A percentile compares a stretch with the other conserved stretches of the same genome.
phyloP scores from a whole-genome alignment of 78 protist species.

The Isochrysis galbana region DNA sequence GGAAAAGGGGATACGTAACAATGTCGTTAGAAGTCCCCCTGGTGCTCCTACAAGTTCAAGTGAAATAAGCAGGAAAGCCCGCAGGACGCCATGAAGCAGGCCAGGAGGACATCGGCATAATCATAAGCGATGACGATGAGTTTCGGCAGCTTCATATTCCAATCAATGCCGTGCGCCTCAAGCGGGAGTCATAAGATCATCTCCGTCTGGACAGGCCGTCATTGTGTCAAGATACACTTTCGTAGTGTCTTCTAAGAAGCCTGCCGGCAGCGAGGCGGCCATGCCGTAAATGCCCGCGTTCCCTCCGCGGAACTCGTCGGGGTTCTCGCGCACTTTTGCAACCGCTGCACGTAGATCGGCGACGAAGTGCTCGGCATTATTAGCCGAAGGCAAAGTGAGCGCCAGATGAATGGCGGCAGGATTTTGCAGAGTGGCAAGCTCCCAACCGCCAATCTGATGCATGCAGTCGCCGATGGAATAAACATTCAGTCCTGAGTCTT shows the following conservation, averaged over 20 bases:
- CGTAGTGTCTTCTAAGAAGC: neutral
- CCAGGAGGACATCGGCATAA: no score
- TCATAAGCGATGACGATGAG: no score
- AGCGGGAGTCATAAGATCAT: no score
- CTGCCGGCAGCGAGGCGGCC: neutral
- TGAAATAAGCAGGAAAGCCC: no score
- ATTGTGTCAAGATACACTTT: neutral
- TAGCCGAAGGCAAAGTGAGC: neutral
- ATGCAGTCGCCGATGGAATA: neutral
- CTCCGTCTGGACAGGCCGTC: neutral
- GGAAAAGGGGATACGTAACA: no score
- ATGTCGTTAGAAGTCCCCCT: no score
- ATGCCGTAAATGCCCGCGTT: conserved; percentile 30
- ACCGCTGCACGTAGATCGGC: neutral
- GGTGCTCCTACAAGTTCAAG: no score
- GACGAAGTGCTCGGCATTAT: neutral
- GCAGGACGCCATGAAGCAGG: no score
- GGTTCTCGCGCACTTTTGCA: neutral
- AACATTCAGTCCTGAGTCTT: neutral
- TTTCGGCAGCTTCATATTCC: no score
- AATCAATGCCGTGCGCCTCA: no score
- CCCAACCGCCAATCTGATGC: conserved; percentile 44
- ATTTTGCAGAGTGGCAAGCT: conserved; percentile 33
- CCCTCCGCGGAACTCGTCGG: conserved; percentile 27
- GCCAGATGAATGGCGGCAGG: conserved; percentile 34